Percentiles rank a stretch among this genome's conserved stretches.
Evolutionary conservation across 1,284 basidiomycete species (phyloP).

Genomic region (Rhodotorula glutinis): DNA sequence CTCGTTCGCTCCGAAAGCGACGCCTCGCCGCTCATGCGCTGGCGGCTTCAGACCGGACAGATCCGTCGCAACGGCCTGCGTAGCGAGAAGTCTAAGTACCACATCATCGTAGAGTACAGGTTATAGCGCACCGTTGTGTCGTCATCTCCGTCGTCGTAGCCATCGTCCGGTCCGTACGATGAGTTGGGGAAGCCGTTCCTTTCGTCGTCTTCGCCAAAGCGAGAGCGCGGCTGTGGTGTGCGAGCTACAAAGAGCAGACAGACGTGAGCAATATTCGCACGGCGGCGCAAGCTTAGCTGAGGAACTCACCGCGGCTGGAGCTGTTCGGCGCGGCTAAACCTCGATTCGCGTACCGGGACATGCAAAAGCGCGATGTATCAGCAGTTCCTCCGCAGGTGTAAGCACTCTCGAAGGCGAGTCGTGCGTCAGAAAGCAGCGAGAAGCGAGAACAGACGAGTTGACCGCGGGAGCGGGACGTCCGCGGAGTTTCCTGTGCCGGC

Average conservation of each 20-base stretch:
- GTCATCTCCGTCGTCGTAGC: slow-evolving; percentile 9
- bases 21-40: background rate
- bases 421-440: background rate
- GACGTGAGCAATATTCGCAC: too few species aligned
- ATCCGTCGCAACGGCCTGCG: slow-evolving; percentile 31
- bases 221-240: background rate
- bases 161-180: background rate
- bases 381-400: background rate
- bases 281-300: too few species aligned
- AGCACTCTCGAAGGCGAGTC: too few species aligned
- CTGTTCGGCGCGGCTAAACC: background rate
- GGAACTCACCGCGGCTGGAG: background rate
- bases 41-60: slow-evolving; percentile 12
- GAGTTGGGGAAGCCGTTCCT: background rate
- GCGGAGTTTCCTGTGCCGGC: background rate
- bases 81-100: too few species aligned
- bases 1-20: slow-evolving; percentile 26
- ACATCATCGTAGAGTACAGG: too few species aligned
- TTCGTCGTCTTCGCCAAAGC: background rate
- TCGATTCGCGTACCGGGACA: slow-evolving; percentile 18
- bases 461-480: background rate
- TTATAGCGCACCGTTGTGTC: slow-evolving; percentile 4
- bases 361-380: background rate
- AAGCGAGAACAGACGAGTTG: background rate
- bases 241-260: background rate